Evolutionary conservation across 2,329 filamentous ascomycete genomes (phyloP).

Genomic region (Nothophaeocryptopus gaeumannii): DNA sequence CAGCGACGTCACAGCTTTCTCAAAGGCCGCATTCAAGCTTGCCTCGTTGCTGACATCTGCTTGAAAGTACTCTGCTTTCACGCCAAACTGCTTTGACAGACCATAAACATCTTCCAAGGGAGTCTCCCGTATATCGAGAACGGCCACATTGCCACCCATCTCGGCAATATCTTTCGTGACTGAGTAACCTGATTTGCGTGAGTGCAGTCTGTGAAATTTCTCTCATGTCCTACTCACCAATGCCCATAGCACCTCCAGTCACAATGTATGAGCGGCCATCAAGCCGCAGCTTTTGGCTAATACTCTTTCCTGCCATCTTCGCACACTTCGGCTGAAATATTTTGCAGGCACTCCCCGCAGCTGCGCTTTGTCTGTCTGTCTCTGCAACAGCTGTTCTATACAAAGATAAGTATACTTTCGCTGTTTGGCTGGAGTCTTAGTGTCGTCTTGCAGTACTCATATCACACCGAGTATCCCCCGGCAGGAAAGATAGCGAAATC

Average conservation of each 20-base stretch:
- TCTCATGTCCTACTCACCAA: slow-evolving; percentile 12
- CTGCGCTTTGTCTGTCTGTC: too few species aligned
- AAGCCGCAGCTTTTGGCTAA: slow-evolving; percentile 23
- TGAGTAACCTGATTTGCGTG: slow-evolving; percentile 17
- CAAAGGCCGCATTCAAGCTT: slow-evolving; percentile 25
- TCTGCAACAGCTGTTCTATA: too few species aligned
- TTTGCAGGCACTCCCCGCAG: too few species aligned
- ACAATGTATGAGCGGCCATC: slow-evolving; percentile 28
- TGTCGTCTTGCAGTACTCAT: too few species aligned
- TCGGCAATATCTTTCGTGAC: slow-evolving; percentile 30
- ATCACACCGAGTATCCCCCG: too few species aligned
- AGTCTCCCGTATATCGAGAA: slow-evolving; percentile 56
- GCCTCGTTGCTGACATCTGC: slow-evolving; percentile 41
- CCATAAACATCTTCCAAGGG: slow-evolving; percentile 28
- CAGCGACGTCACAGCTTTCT: slow-evolving; percentile 23
- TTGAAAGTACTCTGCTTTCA: slow-evolving; percentile 47
- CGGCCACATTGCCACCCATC: slow-evolving; percentile 51
- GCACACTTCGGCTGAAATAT: neutral
- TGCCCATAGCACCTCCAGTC: slow-evolving; percentile 30
- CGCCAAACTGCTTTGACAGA: slow-evolving; percentile 56
- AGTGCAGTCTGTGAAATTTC: neutral
- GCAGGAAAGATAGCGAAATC: neutral
- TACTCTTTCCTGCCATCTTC: slow-evolving; percentile 10
- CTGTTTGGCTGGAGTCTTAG: too few species aligned
- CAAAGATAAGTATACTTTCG: too few species aligned